Evolutionary conservation across 108 stramenopile species (phyloP), one percentile per base, ranked within the genome.

Genomic region (Cylindrotheca fusiformis): DNA sequence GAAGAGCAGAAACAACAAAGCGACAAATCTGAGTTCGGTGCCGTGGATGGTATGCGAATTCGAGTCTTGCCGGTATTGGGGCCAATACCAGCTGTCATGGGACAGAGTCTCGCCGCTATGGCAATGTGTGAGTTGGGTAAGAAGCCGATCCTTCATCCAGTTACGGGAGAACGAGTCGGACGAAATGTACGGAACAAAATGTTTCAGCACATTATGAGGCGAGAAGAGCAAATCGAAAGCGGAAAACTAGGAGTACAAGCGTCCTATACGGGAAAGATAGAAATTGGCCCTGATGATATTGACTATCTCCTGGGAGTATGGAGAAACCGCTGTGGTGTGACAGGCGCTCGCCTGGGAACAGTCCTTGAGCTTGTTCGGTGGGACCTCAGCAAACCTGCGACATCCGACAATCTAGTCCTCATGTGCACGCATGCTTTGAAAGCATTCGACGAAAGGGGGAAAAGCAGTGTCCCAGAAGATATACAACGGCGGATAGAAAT

Each of bases 1-100:
- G 88, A 91, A 17, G 94, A 95, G 55, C 97, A 97, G 68, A 83
- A 93, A 65, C 74, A 71, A 28, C 84, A 86, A 55, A 75, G 77
- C 5, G 76, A 85, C 41, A 81, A 95, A 32, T 67, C 72, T 0
- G 60, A 74, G 52, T 97, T 96, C 78, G 98, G 98, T 24, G 91
- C 94, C 3, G 89, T 98, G 49, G 91, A 90, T 32, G 88, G 91
- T 22, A 96, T 99, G 86, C 74, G 98, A 28, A 85, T 99, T n/a
- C 89, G 98, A 2, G 93, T 99, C 26, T 63, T 99, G 27, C 98
- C 98, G 1, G 98, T 99, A 0, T 69, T 99, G 32, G 98, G 98
- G 10, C 96, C 98, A 5, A 79, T 94, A 75, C 98, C 98, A 14
- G 95, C 97, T 29, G 90, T 99, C 54, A 96, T 98, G 88, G 98